Base-by-base conservation (phyloP, 1,139 yeast genomes). In the Scheffersomyces quercinus region DNA sequence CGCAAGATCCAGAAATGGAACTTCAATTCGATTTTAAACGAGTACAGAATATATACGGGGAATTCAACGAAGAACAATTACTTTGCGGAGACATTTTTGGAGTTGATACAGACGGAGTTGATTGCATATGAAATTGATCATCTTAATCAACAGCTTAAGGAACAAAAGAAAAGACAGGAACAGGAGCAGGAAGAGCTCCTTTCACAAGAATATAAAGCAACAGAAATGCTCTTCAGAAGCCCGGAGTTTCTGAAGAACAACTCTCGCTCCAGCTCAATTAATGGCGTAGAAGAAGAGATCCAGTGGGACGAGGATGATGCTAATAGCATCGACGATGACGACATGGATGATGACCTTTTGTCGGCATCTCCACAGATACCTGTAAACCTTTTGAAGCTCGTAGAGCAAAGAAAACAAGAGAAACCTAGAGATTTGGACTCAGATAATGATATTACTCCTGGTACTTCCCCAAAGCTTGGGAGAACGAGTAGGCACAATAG, bases 1-100 rank as follows among this genome's bases (percentile, higher is more conserved):
- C 70, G 99, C 43, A 84, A 85, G 59, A 73, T 90, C 31, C 95
- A 88, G 63, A 86, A 86, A 63, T 91, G 97, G 98, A 85, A 83
- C 53, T 86, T 87, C 59, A 83, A 90, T 31, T 83, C 95, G 20
- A 82, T 91, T 8, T 79, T 90, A 28, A 86, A 85, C 51, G 98
- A 93, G 62, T 93, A 88, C 65, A 72, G 96, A 39, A 76, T 87
- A 7, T 88, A 82, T 62, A 76, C 89, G 2, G 77, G 77, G 1
- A 64, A 64, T 45, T 87, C 90, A 29, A 81, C 81, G 47, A 84
- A 87, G 54, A 68, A 62, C 51, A 88, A 83, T 54, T 90, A 89
- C 60, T 81, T 78, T 58, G 90, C 93, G 4, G 97, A 91, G 57
- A 85, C 85, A 9, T 89, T 86, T 55, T 65, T 91, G 39, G 98